Percentiles rank a stretch among this genome's conserved stretches.
These are phyloP conservation scores for Miscanthus lutarioriparius DNA, from an alignment of 176 grass and related monocot species.

Conservation along the genomic window DNA sequence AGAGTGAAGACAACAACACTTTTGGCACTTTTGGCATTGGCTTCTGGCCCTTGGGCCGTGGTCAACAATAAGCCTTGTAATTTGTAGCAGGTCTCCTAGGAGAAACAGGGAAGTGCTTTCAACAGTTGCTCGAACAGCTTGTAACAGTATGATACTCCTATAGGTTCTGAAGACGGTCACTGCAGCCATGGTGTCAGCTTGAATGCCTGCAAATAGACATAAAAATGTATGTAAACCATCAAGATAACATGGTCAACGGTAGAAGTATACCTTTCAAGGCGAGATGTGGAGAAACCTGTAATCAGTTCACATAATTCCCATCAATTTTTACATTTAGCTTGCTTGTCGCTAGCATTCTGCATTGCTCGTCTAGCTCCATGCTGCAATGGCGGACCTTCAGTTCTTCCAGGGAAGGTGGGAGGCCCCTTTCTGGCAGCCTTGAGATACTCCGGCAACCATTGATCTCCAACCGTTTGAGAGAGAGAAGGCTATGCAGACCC, in stretches of 20 bases:
- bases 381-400: rapidly evolving
- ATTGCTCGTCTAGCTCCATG: background rate
- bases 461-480: background rate
- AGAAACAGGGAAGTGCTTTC: too few relatives aligned
- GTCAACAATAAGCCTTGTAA: too few relatives aligned
- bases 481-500: background rate
- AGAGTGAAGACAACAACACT: too few relatives aligned
- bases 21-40: too few relatives aligned
- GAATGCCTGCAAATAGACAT: too few relatives aligned
- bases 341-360: background rate
- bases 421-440: background rate
- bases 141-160: too few relatives aligned
- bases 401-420: constrained; percentile 18
- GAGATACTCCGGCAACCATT: rapidly evolving
- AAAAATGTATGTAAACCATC: background rate
- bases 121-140: too few relatives aligned
- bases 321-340: background rate
- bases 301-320: background rate
- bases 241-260: background rate
- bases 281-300: background rate
- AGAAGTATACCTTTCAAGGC: background rate
- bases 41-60: too few relatives aligned
- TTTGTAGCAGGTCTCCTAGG: too few relatives aligned
- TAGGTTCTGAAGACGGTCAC: too few relatives aligned
- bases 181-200: too few relatives aligned